Base-by-base conservation (phyloP, 352 stramenopile genomes). In the Phytophthora tubulina region DNA sequence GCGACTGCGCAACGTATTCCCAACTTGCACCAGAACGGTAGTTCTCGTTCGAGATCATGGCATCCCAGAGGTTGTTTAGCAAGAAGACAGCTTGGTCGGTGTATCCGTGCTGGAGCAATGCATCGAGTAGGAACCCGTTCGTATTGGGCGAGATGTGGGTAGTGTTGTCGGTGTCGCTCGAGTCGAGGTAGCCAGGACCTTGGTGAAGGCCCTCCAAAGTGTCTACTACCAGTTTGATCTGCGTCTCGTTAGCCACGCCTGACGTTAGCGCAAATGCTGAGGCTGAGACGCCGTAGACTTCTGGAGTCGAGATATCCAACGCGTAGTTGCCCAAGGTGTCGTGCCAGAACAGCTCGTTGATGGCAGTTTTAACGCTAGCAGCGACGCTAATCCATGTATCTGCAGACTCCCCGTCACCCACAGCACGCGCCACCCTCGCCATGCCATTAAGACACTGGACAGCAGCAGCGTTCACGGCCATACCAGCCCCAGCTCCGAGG, bases 271-370 rank as follows among this genome's bases (percentile, higher is more conserved):
- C 68, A 36, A 80, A 80, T 35, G 73, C 68, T 27, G 38, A 76
- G 21, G 68, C 63, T n/a, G 63, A 71, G n/a, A 80, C 73, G 4
- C 67, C 73, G 30, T 72, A 80, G 0, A 68, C 63, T 8, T 76
- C 68, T 8, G 58, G 67, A 1, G 52, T 68, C 5, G 68, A 73
- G 0, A 68, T 33, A 7, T 68, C 66, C 36, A 79, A 31, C 3
- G 58, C 52, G 44, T 79, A 79, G n/a, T 70, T 68, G 13, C 63
- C 68, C 8, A 69, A 21, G 2, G 73, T 70, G 30, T 77, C 68
- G 44, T 72, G 76, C 69, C 73, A 80, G 9, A 80, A 59, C 53
- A 77, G n/a, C n/a, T 67, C 39, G 44, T 80, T 76, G 54, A 80
- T 72, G 3, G 73, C 67, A 44, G 59, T 50, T 44, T 69, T 78